Conservation (phyloP, 2,329 filamentous ascomycete species). For the Apiospora malaysiana region DNA sequence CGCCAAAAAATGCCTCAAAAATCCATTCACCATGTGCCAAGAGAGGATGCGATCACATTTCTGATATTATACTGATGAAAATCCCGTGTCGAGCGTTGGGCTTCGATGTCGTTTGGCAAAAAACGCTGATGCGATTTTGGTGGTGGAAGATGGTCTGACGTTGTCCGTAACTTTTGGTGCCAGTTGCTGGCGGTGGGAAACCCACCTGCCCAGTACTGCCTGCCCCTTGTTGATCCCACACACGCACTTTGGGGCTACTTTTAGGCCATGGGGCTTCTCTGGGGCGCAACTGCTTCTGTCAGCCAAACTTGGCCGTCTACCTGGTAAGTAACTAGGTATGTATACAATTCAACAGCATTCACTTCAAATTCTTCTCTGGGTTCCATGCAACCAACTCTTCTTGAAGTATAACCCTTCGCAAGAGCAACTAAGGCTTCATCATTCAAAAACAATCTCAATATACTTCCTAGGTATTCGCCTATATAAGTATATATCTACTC, state of each 20-base stretch:
- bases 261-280: not conserved
- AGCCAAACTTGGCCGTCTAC: not conserved
- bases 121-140: slow-evolving; percentile 33
- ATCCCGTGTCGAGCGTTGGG: slow-evolving; percentile 46
- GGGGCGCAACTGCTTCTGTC: not conserved
- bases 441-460: too few relatives aligned
- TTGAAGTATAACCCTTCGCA: not conserved
- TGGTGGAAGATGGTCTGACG: slow-evolving; percentile 22
- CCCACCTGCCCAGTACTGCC: slow-evolving; percentile 3
- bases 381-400: not conserved
- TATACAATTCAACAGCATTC: not conserved
- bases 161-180: slow-evolving; percentile 14
- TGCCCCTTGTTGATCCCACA: not conserved
- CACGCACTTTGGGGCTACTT: not conserved
- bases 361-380: too few relatives aligned
- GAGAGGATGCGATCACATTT: slow-evolving; percentile 49
- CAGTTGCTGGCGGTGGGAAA: slow-evolving; percentile 12
- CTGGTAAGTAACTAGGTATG: too few relatives aligned
- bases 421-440: not conserved
- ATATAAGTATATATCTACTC: not conserved
- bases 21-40: slow-evolving; percentile 46
- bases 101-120: slow-evolving; percentile 46
- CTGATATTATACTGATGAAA: slow-evolving; percentile 50
- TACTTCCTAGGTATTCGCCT: too few relatives aligned
- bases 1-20: slow-evolving; percentile 49